Evolutionary conservation across 495 filamentous ascomycete species (phyloP).

Genomic region (Aspergillus diversus): DNA sequence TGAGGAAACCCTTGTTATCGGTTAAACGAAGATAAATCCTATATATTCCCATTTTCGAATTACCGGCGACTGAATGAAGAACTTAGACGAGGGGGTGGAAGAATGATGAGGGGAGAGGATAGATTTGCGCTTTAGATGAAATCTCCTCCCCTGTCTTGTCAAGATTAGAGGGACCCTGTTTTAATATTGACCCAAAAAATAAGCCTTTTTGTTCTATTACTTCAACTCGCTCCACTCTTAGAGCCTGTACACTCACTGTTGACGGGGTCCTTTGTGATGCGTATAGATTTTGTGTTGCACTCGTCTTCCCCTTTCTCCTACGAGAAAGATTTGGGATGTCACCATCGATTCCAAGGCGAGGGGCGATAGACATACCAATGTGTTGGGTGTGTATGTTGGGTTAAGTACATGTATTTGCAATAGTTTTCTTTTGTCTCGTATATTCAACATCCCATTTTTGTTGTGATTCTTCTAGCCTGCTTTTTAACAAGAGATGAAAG

Average conservation of each 20-base stretch:
- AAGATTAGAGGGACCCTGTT: slow-evolving; percentile 52
- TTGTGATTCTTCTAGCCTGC: not conserved
- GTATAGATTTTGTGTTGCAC: slow-evolving; percentile 26
- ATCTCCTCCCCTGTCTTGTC: slow-evolving; percentile 43
- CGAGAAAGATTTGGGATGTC: slow-evolving; percentile 1
- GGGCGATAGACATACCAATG: slow-evolving; percentile 15
- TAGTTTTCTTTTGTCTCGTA: slow-evolving; percentile 9
- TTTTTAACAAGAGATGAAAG: not conserved
- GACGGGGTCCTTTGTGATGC: slow-evolving; percentile 25
- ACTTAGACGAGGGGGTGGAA: slow-evolving; percentile 22
- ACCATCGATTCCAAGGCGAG: slow-evolving; percentile 7
- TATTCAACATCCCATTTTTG: not conserved
- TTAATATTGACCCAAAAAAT: slow-evolving; percentile 51
- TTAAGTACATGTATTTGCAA: slow-evolving; percentile 20
- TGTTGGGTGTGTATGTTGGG: slow-evolving; percentile 17
- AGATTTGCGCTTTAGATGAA: slow-evolving; percentile 45
- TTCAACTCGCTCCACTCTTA: slow-evolving; percentile 30
- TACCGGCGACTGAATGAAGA: slow-evolving; percentile 12
- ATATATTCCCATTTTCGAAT: slow-evolving; percentile 12
- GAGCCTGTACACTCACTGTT: slow-evolving; percentile 26
- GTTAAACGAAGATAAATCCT: slow-evolving; percentile 52
- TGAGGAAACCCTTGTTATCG: slow-evolving; percentile 77
- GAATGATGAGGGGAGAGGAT: slow-evolving; percentile 27
- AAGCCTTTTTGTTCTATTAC: slow-evolving; percentile 38
- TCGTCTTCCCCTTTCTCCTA: slow-evolving; percentile 18